Base-by-base conservation (phyloP, 768 basidiomycete genomes). In the Lentinula guzmanii region DNA sequence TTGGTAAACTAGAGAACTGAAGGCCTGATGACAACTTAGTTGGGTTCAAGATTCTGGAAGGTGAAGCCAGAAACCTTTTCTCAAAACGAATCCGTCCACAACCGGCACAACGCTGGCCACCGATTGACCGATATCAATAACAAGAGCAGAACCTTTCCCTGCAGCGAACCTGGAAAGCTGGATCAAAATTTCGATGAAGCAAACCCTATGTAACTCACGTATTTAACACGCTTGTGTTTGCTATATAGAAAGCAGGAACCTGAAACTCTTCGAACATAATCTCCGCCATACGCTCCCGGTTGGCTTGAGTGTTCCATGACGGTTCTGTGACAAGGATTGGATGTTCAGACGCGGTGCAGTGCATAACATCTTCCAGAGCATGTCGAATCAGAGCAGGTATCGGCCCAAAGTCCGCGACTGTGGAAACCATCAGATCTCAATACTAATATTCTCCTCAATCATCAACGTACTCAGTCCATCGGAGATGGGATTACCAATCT, bases 191-290 rank as follows among this genome's bases (percentile, higher is more conserved):
- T n/a, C 1, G 34, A 62, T 69, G 52, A 66, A 60, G 35, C 37
- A 34, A 52, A 43, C 18, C 11, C 33, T 31, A 21, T 24, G 42
- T 65, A 5, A 74, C 86, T 67, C 73, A 98, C 93, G 96, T 90
- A 70, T 92, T 95, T 60, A 98, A 75, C 13, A 98, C 96, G 21
- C 92, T 90, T 24, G 91, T 91, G 70, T 98, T 97, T 15, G 95
- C 94, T 42, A 96, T 91, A 71, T 98, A 99, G 75, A 96, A 95
- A 2, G 95, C 97, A 8, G 97, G 96, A 6, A 89, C 90, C 52
- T 91, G 79, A 67, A 97, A 96, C 66, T 96, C 90, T 74, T 99
- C 97, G 68, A 98, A 98, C 87, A 97, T 91, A 52, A 97, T 90
- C 75, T 98, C 94, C 10, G 94, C 91, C 89, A 98, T 91, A 59